Evolutionary conservation across 2,329 filamentous ascomycete species (phyloP), one percentile per base, ranked within the genome.

Genomic region (Cyanodermella asteris): DNA sequence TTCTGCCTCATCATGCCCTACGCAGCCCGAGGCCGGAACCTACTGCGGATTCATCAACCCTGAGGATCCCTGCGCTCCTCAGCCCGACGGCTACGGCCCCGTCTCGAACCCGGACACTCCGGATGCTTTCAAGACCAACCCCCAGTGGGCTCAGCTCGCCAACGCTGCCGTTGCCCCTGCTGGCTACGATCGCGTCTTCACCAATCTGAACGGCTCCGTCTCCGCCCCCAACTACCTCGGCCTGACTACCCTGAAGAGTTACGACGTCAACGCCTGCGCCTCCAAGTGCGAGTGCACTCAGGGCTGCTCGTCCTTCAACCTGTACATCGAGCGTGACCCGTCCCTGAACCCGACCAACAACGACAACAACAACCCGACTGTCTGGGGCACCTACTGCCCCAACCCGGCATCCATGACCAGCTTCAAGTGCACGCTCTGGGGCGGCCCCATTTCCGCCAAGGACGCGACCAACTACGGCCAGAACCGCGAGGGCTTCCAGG

Each of bases 341-440:
- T 36, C 31, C 5, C 12, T 45, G 6, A 31, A 41, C 20, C 43
- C 47, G 4, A n/a, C n/a, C n/a, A n/a, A n/a, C n/a, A 36, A 29
- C 10, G 38, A 29, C 16, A 28, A 16, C 7, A 28, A 9, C 16
- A 9, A 22, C 7, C n/a, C n/a, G n/a, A n/a, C n/a, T n/a, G n/a
- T n/a, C n/a, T n/a, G n/a, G n/a, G n/a, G n/a, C n/a, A n/a, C n/a
- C n/a, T n/a, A n/a, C n/a, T 51, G 49, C 33, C 26, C 36, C 7
- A 40, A 50, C 20, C 48, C 49, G 10, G 11, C 39, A 2, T 42
- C 40, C 12, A 34, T 40, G 10, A 44, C 41, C n/a, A 42, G 39
- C 18, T 41, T 38, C 33, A 47, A 48, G 30, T 50, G 48, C 31
- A 38, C 42, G 3, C 34, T 43, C 13, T 50, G 43, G 37, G 46